phyloP scores from a whole-genome alignment of 352 stramenopile species.

The Pythium aristosporum region DNA sequence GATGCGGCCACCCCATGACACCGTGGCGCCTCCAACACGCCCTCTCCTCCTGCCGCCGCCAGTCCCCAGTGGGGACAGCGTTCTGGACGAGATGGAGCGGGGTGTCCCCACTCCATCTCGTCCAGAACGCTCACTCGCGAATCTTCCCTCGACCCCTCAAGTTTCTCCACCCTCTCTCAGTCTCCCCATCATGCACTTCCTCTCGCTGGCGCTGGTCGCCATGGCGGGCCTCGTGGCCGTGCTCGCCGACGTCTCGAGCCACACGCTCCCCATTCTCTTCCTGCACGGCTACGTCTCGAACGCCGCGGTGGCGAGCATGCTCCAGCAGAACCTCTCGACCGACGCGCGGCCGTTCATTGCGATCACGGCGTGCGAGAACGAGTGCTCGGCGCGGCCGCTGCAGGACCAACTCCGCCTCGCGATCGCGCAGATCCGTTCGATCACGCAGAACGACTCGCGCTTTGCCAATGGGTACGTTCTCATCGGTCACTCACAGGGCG shows the following conservation, averaged over 20 bases:
- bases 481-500: slow-evolving; percentile 44
- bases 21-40: no score
- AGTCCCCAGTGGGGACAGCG: no score
- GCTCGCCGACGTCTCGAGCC: background rate
- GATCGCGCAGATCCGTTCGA: slow-evolving; percentile 36
- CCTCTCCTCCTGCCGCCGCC: no score
- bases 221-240: background rate
- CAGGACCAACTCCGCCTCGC: slow-evolving; percentile 34
- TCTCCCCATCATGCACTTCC: background rate
- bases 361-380: slow-evolving; percentile 36
- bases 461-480: slow-evolving; percentile 47
- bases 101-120: no score
- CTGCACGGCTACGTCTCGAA: slow-evolving; percentile 41
- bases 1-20: no score
- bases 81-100: no score
- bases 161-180: background rate
- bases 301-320: slow-evolving; percentile 25
- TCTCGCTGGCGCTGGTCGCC: background rate
- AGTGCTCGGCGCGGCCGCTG: slow-evolving; percentile 33
- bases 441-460: slow-evolving; percentile 29
- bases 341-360: slow-evolving; percentile 32
- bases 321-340: slow-evolving; percentile 35
- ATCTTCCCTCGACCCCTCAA: background rate
- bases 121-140: background rate
- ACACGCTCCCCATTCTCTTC: slow-evolving; percentile 41